Evolutionary conservation across 805 yeast species (phyloP), one percentile per base, ranked within the genome.

Genomic region (Hanseniaspora mollemarum): DNA sequence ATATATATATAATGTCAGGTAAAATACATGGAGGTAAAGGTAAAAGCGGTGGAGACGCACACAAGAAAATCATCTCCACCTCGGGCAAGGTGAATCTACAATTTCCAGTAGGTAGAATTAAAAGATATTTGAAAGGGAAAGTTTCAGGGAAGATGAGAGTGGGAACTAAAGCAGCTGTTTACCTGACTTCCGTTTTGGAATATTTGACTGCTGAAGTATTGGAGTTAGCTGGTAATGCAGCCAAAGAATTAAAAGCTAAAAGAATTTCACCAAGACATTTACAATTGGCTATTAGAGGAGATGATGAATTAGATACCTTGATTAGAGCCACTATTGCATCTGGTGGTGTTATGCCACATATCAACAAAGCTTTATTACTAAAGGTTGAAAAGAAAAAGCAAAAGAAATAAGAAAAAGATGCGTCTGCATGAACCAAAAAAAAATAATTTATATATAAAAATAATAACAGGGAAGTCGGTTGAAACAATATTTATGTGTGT

Each of bases 51-150:
- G 43, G 85, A 85, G 65, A 83, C 81, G 67, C 83, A 75, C 53
- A 78, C 77, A 45, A 53, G 67, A 50, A 73, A 77, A 55, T 75
- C 90, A 21, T 88, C 83, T 60, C 95, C 13, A 94, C 88, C 60
- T 85, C 95, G 5, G 94, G 95, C 9, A 81, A 94, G 67, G 96
- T 96, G 25, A 96, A 96, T 24, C 72, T 87, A 66, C 92, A 83
- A 67, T 92, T 92, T 72, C 99, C 99, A 46, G 97, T 94, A 35
- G 99, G 99, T 54, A 87, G 99, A 81, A 87, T 92, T 60, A 90
- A 92, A 78, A 80, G 98, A 73, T 90, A 87, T 67, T 75, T 92
- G 68, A 90, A 88, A 74, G 81, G 76, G 67, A 85, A 83, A 57
- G 94, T 95, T 19, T 92, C 86, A 65, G 86, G 85, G 69, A 78